phyloP scores from a whole-genome alignment of 2,329 filamentous ascomycete species.

The Graphiopsis chlorocephala region DNA sequence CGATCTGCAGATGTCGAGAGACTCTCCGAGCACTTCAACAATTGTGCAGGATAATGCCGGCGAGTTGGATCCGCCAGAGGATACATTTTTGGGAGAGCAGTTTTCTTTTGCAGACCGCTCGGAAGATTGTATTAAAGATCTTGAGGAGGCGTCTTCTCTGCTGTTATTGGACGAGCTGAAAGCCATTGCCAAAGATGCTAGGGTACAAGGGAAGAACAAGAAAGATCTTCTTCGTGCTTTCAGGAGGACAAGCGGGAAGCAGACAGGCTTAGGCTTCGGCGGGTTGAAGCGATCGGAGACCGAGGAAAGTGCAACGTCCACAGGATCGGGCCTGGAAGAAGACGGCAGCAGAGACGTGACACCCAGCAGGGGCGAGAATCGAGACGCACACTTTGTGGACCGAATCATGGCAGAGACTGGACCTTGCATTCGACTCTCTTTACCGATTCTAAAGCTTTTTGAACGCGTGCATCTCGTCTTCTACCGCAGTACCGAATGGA shows the following conservation, averaged over 20 bases:
- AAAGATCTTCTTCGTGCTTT: slow-evolving; percentile 73
- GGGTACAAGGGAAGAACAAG: slow-evolving; percentile 85
- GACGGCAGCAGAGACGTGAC: slow-evolving; percentile 38
- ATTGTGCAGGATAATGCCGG: slow-evolving; percentile 43
- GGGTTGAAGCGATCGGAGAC: slow-evolving; percentile 64
- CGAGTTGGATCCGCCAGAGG: slow-evolving; percentile 48
- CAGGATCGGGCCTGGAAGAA: slow-evolving; percentile 34
- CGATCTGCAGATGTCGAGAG: slow-evolving; percentile 58
- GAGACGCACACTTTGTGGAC: slow-evolving; percentile 69
- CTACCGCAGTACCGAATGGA: slow-evolving; percentile 95
- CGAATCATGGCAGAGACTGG: slow-evolving; percentile 78
- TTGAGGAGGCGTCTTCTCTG: slow-evolving; percentile 81
- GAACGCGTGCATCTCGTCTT: slow-evolving; percentile 94
- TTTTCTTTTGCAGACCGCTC: slow-evolving; percentile 83
- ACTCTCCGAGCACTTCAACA: slow-evolving; percentile 51
- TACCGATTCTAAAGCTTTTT: slow-evolving; percentile 73
- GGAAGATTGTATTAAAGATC: slow-evolving; percentile 66
- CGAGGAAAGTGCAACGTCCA: slow-evolving; percentile 52
- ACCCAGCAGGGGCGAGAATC: slow-evolving; percentile 52
- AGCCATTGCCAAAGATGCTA: slow-evolving; percentile 76
- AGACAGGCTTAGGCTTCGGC: slow-evolving; percentile 70
- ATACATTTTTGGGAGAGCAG: slow-evolving; percentile 48
- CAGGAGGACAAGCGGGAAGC: slow-evolving; percentile 68
- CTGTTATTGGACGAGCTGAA: slow-evolving; percentile 88
- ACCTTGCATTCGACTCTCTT: slow-evolving; percentile 77